A percentile compares a stretch with the other conserved stretches of the same genome.
phyloP scores from a whole-genome alignment of 2,329 filamentous ascomycete species.

The Myriosclerotinia scirpicola region DNA sequence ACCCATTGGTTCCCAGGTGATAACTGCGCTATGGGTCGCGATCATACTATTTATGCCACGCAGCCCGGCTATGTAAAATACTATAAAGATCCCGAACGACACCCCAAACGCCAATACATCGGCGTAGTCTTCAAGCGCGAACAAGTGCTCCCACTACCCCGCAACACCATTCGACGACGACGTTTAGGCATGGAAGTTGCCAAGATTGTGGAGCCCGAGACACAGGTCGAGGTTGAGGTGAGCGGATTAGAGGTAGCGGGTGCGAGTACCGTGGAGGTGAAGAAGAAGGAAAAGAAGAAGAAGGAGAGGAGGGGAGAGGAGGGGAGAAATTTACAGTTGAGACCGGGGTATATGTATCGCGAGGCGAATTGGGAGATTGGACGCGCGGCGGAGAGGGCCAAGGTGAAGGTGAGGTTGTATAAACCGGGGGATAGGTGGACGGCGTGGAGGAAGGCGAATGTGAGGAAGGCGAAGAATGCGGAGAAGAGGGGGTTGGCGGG shows the following conservation, averaged over 20 bases:
- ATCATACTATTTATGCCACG: constrained; percentile 91
- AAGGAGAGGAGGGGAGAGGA: constrained; percentile 41
- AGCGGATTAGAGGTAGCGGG: constrained; percentile 25
- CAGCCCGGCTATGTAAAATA: constrained; percentile 91
- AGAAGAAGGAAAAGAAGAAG: constrained; percentile 25
- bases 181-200: constrained; percentile 70
- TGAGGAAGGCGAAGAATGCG: constrained; percentile 50
- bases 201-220: constrained; percentile 44
- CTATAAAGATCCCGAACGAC: constrained; percentile 81
- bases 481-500: constrained; percentile 54
- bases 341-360: constrained; percentile 62
- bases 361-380: constrained; percentile 70
- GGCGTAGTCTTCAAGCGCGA: constrained; percentile 84
- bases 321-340: constrained; percentile 44
- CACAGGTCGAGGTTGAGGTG: constrained; percentile 12
- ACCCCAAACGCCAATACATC: constrained; percentile 91
- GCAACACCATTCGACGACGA: constrained; percentile 70
- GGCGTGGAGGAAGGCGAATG: constrained; percentile 62
- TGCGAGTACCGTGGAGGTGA: constrained; percentile 22
- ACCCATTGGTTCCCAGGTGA: constrained; percentile 94
- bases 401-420: constrained; percentile 57
- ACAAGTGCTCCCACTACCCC: constrained; percentile 75
- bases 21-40: constrained; percentile 90
- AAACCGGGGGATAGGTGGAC: constrained; percentile 56
- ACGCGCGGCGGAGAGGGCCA: constrained; percentile 58